These are phyloP conservation scores for Curvularia verruculosa DNA, from an alignment of 2,329 filamentous ascomycete species.

Conservation along the genomic window DNA sequence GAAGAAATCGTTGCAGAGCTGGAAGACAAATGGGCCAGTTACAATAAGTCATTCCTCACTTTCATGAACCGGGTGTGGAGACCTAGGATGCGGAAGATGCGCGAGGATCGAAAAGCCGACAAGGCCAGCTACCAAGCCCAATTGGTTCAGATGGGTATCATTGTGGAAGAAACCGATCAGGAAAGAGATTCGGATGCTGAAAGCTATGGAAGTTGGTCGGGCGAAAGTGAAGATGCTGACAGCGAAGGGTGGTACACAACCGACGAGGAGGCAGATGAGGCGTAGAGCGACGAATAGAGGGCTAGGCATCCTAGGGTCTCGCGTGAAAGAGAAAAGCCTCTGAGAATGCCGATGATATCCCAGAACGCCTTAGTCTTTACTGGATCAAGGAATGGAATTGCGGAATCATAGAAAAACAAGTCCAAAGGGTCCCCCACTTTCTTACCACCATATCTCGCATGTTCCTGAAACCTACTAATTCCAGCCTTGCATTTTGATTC, in stretches of 20 bases:
- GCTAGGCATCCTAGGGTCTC: too few relatives aligned
- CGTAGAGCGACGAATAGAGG: background rate
- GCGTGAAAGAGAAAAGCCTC: background rate
- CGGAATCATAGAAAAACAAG: background rate
- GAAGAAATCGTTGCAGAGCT: background rate
- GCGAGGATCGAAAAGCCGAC: background rate
- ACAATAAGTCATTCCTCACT: background rate
- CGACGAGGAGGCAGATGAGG: background rate
- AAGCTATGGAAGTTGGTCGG: background rate
- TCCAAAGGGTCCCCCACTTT: background rate
- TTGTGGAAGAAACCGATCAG: background rate
- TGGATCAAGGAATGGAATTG: background rate
- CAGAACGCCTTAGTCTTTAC: background rate
- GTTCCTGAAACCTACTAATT: background rate
- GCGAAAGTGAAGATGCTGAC: background rate
- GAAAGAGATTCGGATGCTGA: background rate
- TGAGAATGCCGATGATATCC: background rate
- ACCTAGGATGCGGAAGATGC: background rate
- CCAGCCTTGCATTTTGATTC: too few relatives aligned
- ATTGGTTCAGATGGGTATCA: background rate
- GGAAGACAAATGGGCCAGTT: background rate
- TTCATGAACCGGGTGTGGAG: conserved; percentile 1
- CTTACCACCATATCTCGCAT: background rate
- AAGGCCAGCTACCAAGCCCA: background rate
- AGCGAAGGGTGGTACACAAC: conserved; percentile 1